A percentile compares a stretch with the other conserved stretches of the same genome.
Conservation (phyloP, 2,329 filamentous ascomycete genomes). For the Akanthomyces uredinophilus region DNA sequence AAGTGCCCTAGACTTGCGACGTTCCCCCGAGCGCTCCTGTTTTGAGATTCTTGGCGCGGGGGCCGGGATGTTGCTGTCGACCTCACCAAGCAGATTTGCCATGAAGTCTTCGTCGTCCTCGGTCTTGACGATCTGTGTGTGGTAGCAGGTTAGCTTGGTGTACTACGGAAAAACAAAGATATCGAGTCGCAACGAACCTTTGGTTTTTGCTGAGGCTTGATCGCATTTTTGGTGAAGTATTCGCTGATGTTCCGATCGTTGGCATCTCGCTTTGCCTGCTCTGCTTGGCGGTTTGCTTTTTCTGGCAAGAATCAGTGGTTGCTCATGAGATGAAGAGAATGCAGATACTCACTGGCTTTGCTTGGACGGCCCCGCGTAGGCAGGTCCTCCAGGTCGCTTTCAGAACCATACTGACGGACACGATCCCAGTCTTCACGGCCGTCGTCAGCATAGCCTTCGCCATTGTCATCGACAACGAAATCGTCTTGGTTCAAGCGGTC, state of each 20-base stretch:
- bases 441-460: slow-evolving; percentile 93
- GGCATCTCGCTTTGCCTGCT: slow-evolving; percentile 77
- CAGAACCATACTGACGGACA: slow-evolving; percentile 62
- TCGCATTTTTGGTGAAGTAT: slow-evolving; percentile 79
- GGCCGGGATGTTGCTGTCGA: slow-evolving; percentile 66
- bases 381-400: slow-evolving; percentile 54
- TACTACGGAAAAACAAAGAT: not conserved
- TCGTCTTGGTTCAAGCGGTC: slow-evolving; percentile 88
- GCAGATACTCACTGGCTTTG: slow-evolving; percentile 42
- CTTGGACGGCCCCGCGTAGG: slow-evolving; percentile 41
- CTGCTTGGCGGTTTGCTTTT: slow-evolving; percentile 84
- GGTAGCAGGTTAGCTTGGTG: slow-evolving; percentile 6
- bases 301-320: slow-evolving; percentile 39
- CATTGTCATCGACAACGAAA: slow-evolving; percentile 98
- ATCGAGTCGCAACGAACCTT: slow-evolving; percentile 55
- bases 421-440: slow-evolving; percentile 92
- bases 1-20: slow-evolving; percentile 72
- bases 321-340: not conserved
- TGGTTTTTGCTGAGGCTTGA: slow-evolving; percentile 63
- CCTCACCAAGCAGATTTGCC: slow-evolving; percentile 75
- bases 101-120: slow-evolving; percentile 89
- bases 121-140: slow-evolving; percentile 62
- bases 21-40: slow-evolving; percentile 66
- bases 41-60: slow-evolving; percentile 52
- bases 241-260: slow-evolving; percentile 90